These are phyloP conservation scores for Filosporella fistucella DNA, from an alignment of 495 filamentous ascomycete genomes.

Conservation along the genomic window DNA sequence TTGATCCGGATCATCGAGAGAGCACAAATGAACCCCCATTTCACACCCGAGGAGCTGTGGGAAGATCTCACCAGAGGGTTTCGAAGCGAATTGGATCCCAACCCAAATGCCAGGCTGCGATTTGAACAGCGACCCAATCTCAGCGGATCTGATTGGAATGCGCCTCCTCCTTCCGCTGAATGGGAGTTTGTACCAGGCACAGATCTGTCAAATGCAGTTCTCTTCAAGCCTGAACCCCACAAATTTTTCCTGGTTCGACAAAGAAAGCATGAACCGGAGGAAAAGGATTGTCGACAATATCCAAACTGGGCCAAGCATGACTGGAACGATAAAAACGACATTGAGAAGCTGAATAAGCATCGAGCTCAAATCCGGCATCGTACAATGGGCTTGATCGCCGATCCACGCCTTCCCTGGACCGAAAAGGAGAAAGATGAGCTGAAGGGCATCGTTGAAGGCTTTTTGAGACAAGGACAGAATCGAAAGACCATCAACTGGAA, in stretches of 20 bases:
- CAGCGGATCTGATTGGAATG: too few relatives aligned
- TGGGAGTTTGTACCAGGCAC: constrained; percentile 2
- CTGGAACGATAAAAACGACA: neutral
- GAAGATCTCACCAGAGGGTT: too few relatives aligned
- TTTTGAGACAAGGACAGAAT: neutral
- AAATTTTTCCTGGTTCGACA: constrained; percentile 3
- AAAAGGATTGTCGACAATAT: constrained; percentile 1
- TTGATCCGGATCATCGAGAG: too few relatives aligned
- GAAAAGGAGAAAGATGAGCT: neutral
- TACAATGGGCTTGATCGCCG: neutral
- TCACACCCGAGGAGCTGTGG: too few relatives aligned
- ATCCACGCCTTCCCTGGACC: neutral
- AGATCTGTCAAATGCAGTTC: neutral
- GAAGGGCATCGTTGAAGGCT: neutral
- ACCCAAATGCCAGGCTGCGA: too few relatives aligned
- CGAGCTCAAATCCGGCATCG: neutral
- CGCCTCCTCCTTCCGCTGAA: neutral
- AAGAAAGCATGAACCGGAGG: neutral
- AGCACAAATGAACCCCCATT: too few relatives aligned
- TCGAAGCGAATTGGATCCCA: too few relatives aligned
- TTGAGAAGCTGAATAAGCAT: neutral
- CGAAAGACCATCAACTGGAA: neutral
- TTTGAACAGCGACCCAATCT: too few relatives aligned
- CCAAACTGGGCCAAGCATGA: neutral
- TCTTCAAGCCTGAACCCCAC: neutral